Evolutionary conservation across 108 stramenopile species (phyloP), one percentile per base, ranked within the genome.

Genomic region (Stephanodiscus triporus): DNA sequence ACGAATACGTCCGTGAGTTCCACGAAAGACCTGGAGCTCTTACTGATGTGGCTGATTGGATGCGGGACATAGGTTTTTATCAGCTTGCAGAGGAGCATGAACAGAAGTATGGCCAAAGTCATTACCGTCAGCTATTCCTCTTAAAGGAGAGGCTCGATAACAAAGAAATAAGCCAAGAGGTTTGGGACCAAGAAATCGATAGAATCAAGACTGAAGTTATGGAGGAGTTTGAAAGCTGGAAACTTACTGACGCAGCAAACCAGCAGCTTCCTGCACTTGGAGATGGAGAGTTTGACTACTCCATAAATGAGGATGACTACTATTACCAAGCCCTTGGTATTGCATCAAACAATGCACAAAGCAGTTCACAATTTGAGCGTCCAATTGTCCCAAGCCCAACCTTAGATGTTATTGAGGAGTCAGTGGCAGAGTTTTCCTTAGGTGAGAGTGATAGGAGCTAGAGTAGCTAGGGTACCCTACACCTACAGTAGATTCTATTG

Each of bases 31-130:
- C 75, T 51, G 88, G 61, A 72, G 83, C 64, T 30, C 83, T 73
- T 57, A 84, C 84, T 16, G 75, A 68, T 84, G 78, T 76, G 29
- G 83, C 78, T 70, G 78, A 84, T 53, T 80, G 77, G 89, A 91
- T 47, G 83, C 76, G 73, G 77, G 85, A 43, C 67, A 85, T 76
- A 61, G 93, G 93, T 6, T 91, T 89, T 68, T 84, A 84, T 19
- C 73, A 82, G 72, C 84, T 94, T 75, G 90, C 93, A 37, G 78
- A 85, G 14, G 93, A 94, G 66, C 93, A 94, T 62, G 93, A 94
- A 79, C 83, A 86, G 67, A 88, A 89, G 74, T 94, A 91, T 71
- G 93, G 90, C 1, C 63, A 74, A 53, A 81, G 80, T 70, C 62
- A 63, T 51, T 74, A 74, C 34, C 80, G 80, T 14, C 73, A 81